A percentile compares a stretch with the other conserved stretches of the same genome.
These are phyloP conservation scores for Amanita jacksonii DNA, from an alignment of 768 basidiomycete species.

Conservation along the genomic window DNA sequence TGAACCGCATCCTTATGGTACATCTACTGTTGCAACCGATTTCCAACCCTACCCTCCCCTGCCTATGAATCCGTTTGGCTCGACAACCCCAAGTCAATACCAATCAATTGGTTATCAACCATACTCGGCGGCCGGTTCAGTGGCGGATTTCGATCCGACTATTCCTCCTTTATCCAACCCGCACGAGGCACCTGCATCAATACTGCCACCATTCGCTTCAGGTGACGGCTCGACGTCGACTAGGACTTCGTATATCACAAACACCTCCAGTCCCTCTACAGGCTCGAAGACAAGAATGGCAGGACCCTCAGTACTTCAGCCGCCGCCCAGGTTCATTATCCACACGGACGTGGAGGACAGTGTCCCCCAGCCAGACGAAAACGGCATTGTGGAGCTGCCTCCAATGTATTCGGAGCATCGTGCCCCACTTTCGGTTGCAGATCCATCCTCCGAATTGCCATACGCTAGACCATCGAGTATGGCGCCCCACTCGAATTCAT, in stretches of 20 bases:
- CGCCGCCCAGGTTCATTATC: constrained; percentile 47
- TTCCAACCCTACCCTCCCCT: neutral
- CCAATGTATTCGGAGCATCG: constrained; percentile 58
- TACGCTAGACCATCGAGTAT: neutral
- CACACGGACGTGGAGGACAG: constrained; percentile 64
- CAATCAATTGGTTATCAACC: neutral
- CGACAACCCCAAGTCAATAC: neutral
- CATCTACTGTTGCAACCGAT: neutral
- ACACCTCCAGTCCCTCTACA: neutral
- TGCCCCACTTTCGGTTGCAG: neutral
- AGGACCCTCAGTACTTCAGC: constrained; percentile 27
- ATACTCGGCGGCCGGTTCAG: neutral
- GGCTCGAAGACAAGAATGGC: constrained; percentile 50
- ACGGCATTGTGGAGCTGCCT: constrained; percentile 63
- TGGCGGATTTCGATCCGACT: too few relatives aligned
- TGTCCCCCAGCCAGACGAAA: constrained; percentile 28
- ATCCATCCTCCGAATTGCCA: neutral
- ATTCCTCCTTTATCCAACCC: too few relatives aligned
- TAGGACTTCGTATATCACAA: neutral
- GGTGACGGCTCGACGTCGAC: neutral
- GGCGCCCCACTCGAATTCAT: neutral
- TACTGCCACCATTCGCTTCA: neutral
- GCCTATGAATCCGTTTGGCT: neutral
- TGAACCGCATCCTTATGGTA: neutral
- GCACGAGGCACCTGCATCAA: too few relatives aligned